Evolutionary conservation across 2,329 filamentous ascomycete genomes (phyloP), one percentile per base, ranked within the genome.

Genomic region (Chlorencoelia australis): DNA sequence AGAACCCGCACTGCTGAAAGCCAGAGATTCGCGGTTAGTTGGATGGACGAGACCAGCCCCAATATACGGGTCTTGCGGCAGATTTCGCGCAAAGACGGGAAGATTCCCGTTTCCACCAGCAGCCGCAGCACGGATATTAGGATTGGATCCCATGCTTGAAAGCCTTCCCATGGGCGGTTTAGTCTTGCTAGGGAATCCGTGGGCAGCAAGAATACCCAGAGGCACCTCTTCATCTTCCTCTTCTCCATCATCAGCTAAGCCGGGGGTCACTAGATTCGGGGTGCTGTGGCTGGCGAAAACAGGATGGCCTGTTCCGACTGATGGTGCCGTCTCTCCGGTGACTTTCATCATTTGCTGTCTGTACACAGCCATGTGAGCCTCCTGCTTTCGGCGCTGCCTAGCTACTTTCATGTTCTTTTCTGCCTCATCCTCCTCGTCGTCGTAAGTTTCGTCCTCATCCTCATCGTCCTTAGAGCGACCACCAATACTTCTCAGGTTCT

Each of bases 271-370:
- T 14, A 82, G 57, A 44, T 77, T 78, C 2, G 79, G 75, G 4
- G 74, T 73, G 55, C 79, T 83, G 51, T 69, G 66, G 4, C 73
- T 75, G 21, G 69, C 63, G 13, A 70, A 66, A 33, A 64, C 63
- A n/a, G 75, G 72, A 17, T 68, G 58, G 8, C 63, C 53, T 10
- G 68, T 58, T 9, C 60, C 28, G 17, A 26, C 48, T 27, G 64
- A 61, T 8, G 67, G 40, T 59, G 68, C 58, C 15, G 75, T 63
- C 49, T 89, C 84, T 31, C 87, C 87, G 1, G 86, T 93, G 19
- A 91, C 82, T 61, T 94, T 94, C 82, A 89, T 94, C 87, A 94
- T 94, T 60, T 91, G 83, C 58, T 94, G 87, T 40, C 87, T 75
- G 58, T 94, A 94, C 2, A 94, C 80, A 2, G 85, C 73, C 67